Evolutionary conservation across 2,329 filamentous ascomycete species (phyloP).

Genomic region (Beauveria bassiana): DNA sequence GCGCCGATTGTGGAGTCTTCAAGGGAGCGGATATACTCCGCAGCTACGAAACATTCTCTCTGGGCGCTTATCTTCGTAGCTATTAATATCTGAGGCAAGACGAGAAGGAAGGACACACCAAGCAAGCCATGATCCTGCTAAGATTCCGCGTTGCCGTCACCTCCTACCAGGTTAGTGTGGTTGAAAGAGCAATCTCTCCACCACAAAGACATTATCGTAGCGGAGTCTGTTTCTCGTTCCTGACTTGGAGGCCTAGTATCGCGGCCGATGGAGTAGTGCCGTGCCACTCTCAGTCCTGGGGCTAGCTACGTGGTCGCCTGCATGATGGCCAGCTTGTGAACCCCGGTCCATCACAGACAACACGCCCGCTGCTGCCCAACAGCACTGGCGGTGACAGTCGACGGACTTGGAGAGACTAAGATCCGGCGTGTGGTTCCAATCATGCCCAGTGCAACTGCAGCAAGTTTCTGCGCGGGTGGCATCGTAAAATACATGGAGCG

Average conservation of each 20-base stretch:
- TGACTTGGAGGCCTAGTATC: conserved; percentile 1
- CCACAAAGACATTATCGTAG: neutral
- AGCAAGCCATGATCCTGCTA: neutral
- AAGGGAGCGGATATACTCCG: neutral
- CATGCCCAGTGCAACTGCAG: neutral
- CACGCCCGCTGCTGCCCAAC: neutral
- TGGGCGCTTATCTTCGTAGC: neutral
- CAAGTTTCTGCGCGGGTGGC: neutral
- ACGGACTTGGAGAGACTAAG: neutral
- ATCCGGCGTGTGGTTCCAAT: neutral
- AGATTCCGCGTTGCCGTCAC: neutral
- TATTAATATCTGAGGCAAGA: conserved; percentile 7
- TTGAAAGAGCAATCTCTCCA: neutral
- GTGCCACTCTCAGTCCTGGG: neutral
- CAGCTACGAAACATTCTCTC: conserved; percentile 6
- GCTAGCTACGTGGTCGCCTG: neutral
- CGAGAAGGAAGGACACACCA: neutral
- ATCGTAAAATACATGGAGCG: neutral
- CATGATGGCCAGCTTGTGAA: neutral
- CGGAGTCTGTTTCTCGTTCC: conserved; percentile 8
- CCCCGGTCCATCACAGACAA: neutral
- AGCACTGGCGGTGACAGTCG: neutral
- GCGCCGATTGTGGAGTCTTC: conserved; percentile 1
- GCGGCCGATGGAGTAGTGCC: neutral
- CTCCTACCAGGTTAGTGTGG: neutral